Evolutionary conservation across 202 grass and related monocot genomes (phyloP).

Genomic region (Setaria viridis): DNA sequence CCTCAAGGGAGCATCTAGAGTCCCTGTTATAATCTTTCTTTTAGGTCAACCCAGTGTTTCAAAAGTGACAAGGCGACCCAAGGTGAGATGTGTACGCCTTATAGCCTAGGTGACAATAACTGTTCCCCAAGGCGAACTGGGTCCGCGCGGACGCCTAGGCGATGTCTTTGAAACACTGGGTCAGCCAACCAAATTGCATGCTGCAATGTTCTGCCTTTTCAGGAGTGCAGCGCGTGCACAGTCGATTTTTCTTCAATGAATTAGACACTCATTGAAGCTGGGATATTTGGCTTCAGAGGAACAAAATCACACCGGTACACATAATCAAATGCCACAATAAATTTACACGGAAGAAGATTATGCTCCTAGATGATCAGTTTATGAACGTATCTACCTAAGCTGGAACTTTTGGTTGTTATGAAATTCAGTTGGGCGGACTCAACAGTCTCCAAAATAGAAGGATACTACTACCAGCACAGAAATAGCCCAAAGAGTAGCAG

Average conservation of each 20-base stretch:
- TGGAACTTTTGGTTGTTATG: slow-evolving; percentile 2
- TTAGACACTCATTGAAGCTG: slow-evolving; percentile 2
- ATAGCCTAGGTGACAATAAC: no score
- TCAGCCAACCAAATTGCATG: background rate
- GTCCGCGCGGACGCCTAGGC: no score
- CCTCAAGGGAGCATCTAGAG: background rate
- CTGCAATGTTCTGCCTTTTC: background rate
- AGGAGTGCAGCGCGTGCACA: background rate
- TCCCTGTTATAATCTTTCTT: slow-evolving; percentile 28
- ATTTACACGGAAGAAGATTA: slow-evolving; percentile 4
- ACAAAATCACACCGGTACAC: background rate
- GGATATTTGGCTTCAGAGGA: slow-evolving; percentile 18
- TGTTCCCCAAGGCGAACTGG: no score
- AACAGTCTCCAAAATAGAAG: slow-evolving; percentile 18
- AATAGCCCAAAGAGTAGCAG: slow-evolving; percentile 25
- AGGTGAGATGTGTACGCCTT: no score
- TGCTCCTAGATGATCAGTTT: slow-evolving; percentile 10
- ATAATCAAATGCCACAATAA: background rate
- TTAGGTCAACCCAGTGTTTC: background rate
- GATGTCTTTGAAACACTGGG: background rate
- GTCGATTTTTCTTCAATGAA: background rate
- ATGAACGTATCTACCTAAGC: background rate
- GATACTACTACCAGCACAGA: background rate
- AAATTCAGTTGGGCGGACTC: background rate
- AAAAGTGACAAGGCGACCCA: no score